These are phyloP conservation scores for Leishmania tarentolae DNA, from an alignment of 208 protist species.

Conservation along the genomic window DNA sequence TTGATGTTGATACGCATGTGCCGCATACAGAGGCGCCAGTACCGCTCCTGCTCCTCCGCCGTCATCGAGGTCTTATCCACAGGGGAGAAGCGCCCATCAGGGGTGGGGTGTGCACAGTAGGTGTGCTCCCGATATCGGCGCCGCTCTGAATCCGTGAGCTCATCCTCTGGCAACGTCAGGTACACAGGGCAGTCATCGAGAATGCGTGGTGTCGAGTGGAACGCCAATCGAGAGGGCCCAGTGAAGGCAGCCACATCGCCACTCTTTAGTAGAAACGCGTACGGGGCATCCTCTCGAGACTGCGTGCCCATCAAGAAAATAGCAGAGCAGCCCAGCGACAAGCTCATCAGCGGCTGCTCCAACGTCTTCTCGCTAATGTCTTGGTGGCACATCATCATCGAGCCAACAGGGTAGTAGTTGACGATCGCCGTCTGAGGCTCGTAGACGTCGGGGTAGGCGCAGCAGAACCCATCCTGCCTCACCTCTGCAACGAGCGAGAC, in stretches of 20 bases:
- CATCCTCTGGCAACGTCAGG: conserved; percentile 50
- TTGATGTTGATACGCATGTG: conserved; percentile 91
- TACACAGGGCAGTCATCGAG: conserved; percentile 83
- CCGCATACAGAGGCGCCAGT: conserved; percentile 85
- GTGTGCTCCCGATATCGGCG: conserved; percentile 37
- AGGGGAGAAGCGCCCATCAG: conserved; percentile 33
- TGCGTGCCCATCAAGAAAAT: conserved; percentile 87
- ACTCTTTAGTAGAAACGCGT: conserved; percentile 78
- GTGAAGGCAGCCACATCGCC: conserved; percentile 82
- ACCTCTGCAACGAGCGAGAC: conserved; percentile 43
- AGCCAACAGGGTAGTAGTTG: conserved; percentile 88
- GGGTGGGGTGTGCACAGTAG: conserved; percentile 32
- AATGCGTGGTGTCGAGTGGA: conserved; percentile 80
- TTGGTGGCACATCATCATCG: conserved; percentile 92
- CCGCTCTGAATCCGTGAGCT: conserved; percentile 32
- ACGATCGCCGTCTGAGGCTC: conserved; percentile 89
- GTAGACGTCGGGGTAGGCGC: conserved; percentile 39
- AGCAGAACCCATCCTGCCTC: conserved; percentile 37
- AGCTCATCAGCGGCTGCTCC: conserved; percentile 73
- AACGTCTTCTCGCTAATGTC: conserved; percentile 85
- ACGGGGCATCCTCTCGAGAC: conserved; percentile 67
- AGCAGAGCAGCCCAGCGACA: conserved; percentile 80
- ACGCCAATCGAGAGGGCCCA: conserved; percentile 65
- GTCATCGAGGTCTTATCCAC: conserved; percentile 39
- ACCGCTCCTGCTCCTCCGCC: conserved; percentile 51